phyloP scores from a whole-genome alignment of 2,329 filamentous ascomycete genomes.

The Neopestalotiopsis sp. region DNA sequence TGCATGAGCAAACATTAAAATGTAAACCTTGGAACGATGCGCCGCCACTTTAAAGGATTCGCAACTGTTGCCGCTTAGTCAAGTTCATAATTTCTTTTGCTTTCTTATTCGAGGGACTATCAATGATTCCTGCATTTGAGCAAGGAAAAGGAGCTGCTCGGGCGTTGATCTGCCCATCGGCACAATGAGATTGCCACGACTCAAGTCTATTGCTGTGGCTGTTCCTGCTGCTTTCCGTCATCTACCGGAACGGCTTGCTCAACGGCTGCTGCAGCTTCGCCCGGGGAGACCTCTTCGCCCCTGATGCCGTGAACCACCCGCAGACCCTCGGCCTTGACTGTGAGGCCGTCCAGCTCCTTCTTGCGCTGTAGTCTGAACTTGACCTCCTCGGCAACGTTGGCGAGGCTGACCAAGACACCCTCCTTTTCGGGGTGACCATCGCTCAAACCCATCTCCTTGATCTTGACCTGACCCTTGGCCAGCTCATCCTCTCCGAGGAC shows the following conservation, averaged over 20 bases:
- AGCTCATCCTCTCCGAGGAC: constrained; percentile 93
- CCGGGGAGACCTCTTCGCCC: constrained; percentile 38
- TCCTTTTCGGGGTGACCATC: constrained; percentile 91
- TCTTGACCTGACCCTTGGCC: constrained; percentile 79
- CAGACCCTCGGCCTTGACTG: constrained; percentile 48
- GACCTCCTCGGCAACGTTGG: constrained; percentile 67
- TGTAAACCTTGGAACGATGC: background rate
- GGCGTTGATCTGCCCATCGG: background rate
- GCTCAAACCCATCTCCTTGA: constrained; percentile 77
- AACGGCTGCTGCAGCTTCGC: constrained; percentile 18
- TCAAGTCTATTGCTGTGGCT: constrained; percentile 5
- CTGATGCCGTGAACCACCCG: constrained; percentile 53
- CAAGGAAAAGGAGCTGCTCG: no score
- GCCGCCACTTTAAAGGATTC: background rate
- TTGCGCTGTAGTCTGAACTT: constrained; percentile 44
- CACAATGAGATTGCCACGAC: background rate
- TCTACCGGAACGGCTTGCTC: constrained; percentile 16
- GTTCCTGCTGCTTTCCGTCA: constrained; percentile 5
- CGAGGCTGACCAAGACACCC: constrained; percentile 73
- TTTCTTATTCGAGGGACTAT: background rate
- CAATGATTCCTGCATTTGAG: background rate
- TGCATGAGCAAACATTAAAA: background rate
- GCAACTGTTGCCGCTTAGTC: background rate
- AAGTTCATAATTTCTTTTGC: background rate
- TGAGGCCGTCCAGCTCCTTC: constrained; percentile 48